phyloP scores from a whole-genome alignment of 352 stramenopile species.

The Globisporangium canariense region DNA sequence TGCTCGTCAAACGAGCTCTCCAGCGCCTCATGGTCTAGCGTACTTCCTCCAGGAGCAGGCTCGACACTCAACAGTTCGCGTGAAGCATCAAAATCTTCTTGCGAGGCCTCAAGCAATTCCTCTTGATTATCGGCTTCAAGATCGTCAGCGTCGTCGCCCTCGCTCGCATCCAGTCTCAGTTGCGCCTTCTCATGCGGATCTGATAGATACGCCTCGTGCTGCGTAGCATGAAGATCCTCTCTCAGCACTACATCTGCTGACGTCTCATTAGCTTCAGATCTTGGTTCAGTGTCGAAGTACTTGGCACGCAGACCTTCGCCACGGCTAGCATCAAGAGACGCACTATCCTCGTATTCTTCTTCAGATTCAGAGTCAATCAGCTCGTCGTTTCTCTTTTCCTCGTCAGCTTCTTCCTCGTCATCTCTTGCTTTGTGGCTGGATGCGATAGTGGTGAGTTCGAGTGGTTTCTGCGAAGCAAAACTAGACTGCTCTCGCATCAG shows the following conservation, averaged over 20 bases:
- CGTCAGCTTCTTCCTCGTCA: background rate
- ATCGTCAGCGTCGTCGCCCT: background rate
- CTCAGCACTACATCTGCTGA: background rate
- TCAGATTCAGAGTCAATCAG: conserved; percentile 23
- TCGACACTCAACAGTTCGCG: background rate
- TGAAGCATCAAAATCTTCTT: background rate
- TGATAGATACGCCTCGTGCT: background rate
- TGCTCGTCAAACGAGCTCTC: background rate
- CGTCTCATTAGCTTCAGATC: background rate
- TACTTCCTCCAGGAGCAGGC: background rate
- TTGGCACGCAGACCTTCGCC: background rate
- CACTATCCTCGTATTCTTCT: background rate
- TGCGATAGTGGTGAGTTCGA: background rate
- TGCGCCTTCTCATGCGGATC: background rate
- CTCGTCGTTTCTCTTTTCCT: conserved; percentile 11
- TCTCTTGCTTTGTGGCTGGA: background rate
- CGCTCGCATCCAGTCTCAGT: background rate
- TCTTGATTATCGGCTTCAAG: background rate
- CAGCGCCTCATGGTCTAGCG: background rate
- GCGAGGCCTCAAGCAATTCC: background rate
- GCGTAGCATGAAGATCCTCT: background rate
- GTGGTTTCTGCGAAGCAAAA: background rate
- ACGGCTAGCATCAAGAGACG: background rate
- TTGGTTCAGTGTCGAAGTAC: background rate
- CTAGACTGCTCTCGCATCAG: conserved; percentile 12